Conservation (phyloP, 768 basidiomycete species). For the Naganishia randhawae region DNA sequence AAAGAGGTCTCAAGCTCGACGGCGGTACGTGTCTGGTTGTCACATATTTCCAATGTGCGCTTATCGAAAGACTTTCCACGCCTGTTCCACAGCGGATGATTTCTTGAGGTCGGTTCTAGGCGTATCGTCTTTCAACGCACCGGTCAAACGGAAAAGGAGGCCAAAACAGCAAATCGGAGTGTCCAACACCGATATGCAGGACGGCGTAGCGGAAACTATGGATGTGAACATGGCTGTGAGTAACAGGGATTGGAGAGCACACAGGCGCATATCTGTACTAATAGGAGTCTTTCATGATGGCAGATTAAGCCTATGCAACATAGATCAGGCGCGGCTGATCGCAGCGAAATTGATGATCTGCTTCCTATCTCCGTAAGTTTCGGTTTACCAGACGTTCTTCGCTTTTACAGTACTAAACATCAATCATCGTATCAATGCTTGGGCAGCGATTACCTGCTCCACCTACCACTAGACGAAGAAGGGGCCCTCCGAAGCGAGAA, state of each 20-base stretch:
- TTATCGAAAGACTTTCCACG: background rate
- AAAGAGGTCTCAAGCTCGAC: constrained; percentile 66
- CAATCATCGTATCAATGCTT: constrained; percentile 18
- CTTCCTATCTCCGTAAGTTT: constrained; percentile 57
- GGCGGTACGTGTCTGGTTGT: background rate
- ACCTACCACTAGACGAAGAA: constrained; percentile 39
- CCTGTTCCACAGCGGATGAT: constrained; percentile 44
- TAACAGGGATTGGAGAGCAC: background rate
- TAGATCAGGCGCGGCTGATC: constrained; percentile 5
- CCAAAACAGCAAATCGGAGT: constrained; percentile 23
- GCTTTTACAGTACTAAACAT: constrained; percentile 47
- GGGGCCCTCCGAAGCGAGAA: constrained; percentile 66
- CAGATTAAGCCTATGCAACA: background rate
- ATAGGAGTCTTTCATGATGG: background rate
- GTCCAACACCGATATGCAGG: constrained; percentile 31
- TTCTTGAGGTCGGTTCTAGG: constrained; percentile 45
- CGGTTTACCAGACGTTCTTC: constrained; percentile 53
- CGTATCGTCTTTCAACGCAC: constrained; percentile 38
- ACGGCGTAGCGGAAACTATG: constrained; percentile 25
- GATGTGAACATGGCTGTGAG: constrained; percentile 34
- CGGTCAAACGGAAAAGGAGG: constrained; percentile 43
- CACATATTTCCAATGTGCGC: background rate
- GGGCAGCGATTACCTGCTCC: constrained; percentile 44
- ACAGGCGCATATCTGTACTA: background rate
- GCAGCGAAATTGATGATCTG: constrained; percentile 69